Evolutionary conservation across 2,329 filamentous ascomycete genomes (phyloP), one percentile per base, ranked within the genome.

Genomic region (Tolypocladium capitatum): DNA sequence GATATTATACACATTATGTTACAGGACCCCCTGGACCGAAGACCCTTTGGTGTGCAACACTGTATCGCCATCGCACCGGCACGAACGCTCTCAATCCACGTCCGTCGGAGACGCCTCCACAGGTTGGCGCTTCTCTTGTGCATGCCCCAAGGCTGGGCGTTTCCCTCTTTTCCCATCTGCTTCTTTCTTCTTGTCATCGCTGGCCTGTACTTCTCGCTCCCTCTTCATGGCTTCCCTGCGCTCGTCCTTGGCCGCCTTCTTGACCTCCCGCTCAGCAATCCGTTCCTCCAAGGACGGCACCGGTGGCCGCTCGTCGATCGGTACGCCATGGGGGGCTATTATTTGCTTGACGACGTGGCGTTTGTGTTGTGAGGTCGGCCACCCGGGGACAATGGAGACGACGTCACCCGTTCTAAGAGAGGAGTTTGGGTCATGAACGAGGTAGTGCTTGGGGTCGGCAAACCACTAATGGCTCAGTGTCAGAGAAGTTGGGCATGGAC

Each of bases 371-470:
- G 78, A 80, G 7, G 76, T 78, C 46, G 78, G 77, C 74, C 75
- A 81, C 48, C 81, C 81, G 5, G 80, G 74, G 8, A 73, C 71
- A 56, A 91, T 85, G 52, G 80, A 74, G 28, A 92, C 78, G 3
- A 91, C 78, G 63, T 92, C 86, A 60, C 86, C 86, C 45, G 76
- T 75, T 49, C 81, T 75, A 34, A 89, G 74, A 27, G 84, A 88
- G 55, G 80, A 77, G 63, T 78, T 79, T 28, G 86, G 86, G 64
- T 92, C 86, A 69, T 88, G 84, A 34, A 90, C 85, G 30, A 91
- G 78, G 61, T 83, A 75, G 54, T 79, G 75, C 53, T 74, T 71
- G 21, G 78, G 76, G 41, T 75, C 69, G 58, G 81, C 75, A 64
- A 84, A 90, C 68, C 62, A 68, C 67, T 69, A 75, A 13, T 7